Percentiles rank a stretch among this genome's conserved stretches.
Conservation (phyloP, 2,329 filamentous ascomycete genomes). For the Alternaria ventricosa region DNA sequence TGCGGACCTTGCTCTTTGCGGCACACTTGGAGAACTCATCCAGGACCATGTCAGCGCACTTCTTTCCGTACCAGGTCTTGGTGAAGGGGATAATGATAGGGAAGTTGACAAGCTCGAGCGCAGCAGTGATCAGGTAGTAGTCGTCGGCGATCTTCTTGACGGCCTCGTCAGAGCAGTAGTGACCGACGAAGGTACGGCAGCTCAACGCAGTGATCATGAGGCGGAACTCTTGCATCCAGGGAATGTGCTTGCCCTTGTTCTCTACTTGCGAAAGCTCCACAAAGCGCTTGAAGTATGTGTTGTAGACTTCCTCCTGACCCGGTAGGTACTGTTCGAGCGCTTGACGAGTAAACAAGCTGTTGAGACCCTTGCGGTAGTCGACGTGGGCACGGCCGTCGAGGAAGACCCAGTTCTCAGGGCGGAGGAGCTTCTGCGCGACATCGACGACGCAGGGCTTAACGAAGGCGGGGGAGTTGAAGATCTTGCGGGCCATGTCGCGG, state of each 20-base stretch:
- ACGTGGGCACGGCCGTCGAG: slow-evolving; percentile 93
- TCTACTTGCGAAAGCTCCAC: slow-evolving; percentile 73
- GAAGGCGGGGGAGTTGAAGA: slow-evolving; percentile 90
- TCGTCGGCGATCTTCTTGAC: slow-evolving; percentile 95
- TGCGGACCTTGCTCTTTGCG: slow-evolving; percentile 89
- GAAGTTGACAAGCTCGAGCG: slow-evolving; percentile 89
- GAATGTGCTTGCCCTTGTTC: slow-evolving; percentile 73
- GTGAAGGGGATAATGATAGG: slow-evolving; percentile 92
- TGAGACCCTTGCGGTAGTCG: slow-evolving; percentile 96
- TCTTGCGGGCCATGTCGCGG: slow-evolving; percentile 93
- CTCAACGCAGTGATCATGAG: slow-evolving; percentile 95
- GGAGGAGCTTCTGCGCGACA: slow-evolving; percentile 89
- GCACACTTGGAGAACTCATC: slow-evolving; percentile 89
- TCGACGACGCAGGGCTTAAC: slow-evolving; percentile 98
- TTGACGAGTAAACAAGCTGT: slow-evolving; percentile 89
- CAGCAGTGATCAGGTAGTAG: slow-evolving; percentile 95
- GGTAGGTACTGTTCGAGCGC: slow-evolving; percentile 89
- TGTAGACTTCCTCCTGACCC: slow-evolving; percentile 90
- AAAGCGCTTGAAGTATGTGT: slow-evolving; percentile 82
- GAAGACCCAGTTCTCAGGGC: slow-evolving; percentile 95
- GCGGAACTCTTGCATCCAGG: slow-evolving; percentile 91
- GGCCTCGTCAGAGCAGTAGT: slow-evolving; percentile 89
- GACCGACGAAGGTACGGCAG: slow-evolving; percentile 94
- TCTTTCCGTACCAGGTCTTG: slow-evolving; percentile 97
- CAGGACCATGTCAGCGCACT: slow-evolving; percentile 90